These are phyloP conservation scores for Lipomyces kockii DNA, from an alignment of 805 yeast genomes.

Conservation along the genomic window DNA sequence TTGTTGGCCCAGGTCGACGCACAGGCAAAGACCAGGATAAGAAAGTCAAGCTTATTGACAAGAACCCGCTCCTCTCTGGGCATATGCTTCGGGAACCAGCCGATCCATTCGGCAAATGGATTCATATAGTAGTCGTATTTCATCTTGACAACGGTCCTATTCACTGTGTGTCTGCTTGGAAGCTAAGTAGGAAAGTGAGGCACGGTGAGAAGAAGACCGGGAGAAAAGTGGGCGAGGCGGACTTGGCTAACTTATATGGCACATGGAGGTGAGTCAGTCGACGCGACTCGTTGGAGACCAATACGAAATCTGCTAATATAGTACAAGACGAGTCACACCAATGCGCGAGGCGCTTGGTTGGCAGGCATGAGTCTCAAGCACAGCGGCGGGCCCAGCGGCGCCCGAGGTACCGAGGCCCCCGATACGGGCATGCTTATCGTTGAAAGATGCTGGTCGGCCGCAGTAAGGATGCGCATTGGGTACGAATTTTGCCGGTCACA, in stretches of 20 bases:
- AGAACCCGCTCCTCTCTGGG: slow-evolving; percentile 28
- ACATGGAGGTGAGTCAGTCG: too few relatives aligned
- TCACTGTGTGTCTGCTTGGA: background rate
- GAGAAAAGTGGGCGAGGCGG: too few relatives aligned
- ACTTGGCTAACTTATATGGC: background rate
- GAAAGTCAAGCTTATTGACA: slow-evolving; percentile 22
- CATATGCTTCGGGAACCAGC: slow-evolving; percentile 21
- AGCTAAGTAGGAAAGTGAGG: too few relatives aligned
- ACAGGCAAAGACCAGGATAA: slow-evolving; percentile 20
- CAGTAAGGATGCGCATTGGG: background rate
- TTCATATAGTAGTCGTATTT: slow-evolving; percentile 21
- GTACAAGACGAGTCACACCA: too few relatives aligned
- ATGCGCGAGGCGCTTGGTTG: too few relatives aligned
- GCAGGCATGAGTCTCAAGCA: too few relatives aligned
- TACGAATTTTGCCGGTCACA: background rate
- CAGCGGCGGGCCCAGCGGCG: too few relatives aligned
- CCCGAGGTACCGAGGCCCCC: too few relatives aligned
- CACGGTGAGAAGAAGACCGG: too few relatives aligned
- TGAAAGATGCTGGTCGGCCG: background rate
- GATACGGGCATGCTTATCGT: background rate
- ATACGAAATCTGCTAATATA: too few relatives aligned
- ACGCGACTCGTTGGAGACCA: too few relatives aligned
- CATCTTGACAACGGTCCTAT: background rate
- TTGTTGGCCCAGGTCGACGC: slow-evolving; percentile 23
- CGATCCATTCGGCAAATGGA: slow-evolving; percentile 20